Conservation (phyloP, 2,329 filamentous ascomycete species). For the Aspergillus thermomutatus region DNA sequence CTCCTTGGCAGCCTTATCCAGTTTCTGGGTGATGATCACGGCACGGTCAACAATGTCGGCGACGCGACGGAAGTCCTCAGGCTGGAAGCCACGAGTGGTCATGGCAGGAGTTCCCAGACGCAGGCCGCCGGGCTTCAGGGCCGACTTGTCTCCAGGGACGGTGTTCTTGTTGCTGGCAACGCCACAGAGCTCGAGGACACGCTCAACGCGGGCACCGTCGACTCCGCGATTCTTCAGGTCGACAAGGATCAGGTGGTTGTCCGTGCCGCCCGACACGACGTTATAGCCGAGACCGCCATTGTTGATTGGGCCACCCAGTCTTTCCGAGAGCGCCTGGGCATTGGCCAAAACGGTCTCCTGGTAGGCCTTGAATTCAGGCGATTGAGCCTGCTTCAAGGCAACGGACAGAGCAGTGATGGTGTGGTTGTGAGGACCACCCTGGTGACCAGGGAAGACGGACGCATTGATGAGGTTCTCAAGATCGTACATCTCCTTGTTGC, state of each 20-base stretch:
- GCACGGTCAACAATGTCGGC: conserved; percentile 82
- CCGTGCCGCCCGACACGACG: conserved; percentile 90
- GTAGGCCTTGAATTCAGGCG: conserved; percentile 88
- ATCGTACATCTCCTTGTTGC: conserved; percentile 86
- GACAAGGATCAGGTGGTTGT: conserved; percentile 95
- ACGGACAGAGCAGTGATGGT: conserved; percentile 97
- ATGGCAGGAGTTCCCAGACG: conserved; percentile 95
- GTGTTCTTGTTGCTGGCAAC: conserved; percentile 99
- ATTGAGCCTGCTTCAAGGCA: conserved; percentile 88
- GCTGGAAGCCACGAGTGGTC: conserved; percentile 90
- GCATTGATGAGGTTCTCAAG: conserved; percentile 97
- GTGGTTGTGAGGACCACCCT: conserved; percentile 98
- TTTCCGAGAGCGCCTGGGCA: conserved; percentile 80
- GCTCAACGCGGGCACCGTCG: conserved; percentile 89
- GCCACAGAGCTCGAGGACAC: conserved; percentile 84
- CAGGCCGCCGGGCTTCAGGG: conserved; percentile 86
- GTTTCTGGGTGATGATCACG: conserved; percentile 71
- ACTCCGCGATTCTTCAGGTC: conserved; percentile 84
- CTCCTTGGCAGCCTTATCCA: conserved; percentile 66
- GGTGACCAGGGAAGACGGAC: conserved; percentile 98
- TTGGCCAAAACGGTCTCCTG: conserved; percentile 90
- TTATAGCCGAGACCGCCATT: conserved; percentile 76
- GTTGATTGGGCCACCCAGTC: conserved; percentile 67
- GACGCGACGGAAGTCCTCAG: conserved; percentile 82
- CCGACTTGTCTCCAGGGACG: conserved; percentile 90